Evolutionary conservation across 2,329 filamentous ascomycete genomes (phyloP), one percentile per base, ranked within the genome.

Genomic region (Capronia epimyces): DNA sequence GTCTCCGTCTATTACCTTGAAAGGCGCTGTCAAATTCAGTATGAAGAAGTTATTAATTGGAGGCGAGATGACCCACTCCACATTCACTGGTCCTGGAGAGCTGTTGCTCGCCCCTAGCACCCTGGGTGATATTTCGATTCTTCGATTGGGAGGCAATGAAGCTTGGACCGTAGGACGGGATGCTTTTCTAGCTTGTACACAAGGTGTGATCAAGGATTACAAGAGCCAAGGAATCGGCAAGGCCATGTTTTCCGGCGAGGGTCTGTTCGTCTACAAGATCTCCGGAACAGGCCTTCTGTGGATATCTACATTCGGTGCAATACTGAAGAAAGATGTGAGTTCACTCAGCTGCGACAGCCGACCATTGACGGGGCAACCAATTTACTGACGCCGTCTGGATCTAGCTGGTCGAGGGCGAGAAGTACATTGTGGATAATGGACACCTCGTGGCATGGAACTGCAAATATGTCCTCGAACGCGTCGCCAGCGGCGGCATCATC

Each of bases 361-460:
- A 2, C 41, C n/a, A n/a, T 43, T 22, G 7, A 5, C 21, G 7
- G 20, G 16, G 5, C 39, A 25, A 10, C n/a, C 3, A 12, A 32
- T 16, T 45, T 37, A 52, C 44, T 36, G 21, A 13, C 39, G 41
- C 4, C n/a, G n/a, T 15, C 16, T 36, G 36, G 9, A n/a, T 15
- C 3, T 41, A 73, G 71, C 65, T 72, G n/a, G 56, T 58, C 0
- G 74, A 77, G 10, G 84, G 84, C 8, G 91, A 97, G 66, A 86
- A 85, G 61, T 97, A 96, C 69, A 88, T 93, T 59, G 83, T 96
- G 50, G 89, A 95, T 63, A 95, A 95, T 62, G 89, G 89, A 2
- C 89, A 97, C 61, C 76, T 97, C 1, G 89, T 97, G 0, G 91
- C 93, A 0, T 98, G 93, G 93, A 96, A 96, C 66, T 90, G 87